Evolutionary conservation across 1,284 basidiomycete species (phyloP).

Genomic region (Acaromyces ingoldii): DNA sequence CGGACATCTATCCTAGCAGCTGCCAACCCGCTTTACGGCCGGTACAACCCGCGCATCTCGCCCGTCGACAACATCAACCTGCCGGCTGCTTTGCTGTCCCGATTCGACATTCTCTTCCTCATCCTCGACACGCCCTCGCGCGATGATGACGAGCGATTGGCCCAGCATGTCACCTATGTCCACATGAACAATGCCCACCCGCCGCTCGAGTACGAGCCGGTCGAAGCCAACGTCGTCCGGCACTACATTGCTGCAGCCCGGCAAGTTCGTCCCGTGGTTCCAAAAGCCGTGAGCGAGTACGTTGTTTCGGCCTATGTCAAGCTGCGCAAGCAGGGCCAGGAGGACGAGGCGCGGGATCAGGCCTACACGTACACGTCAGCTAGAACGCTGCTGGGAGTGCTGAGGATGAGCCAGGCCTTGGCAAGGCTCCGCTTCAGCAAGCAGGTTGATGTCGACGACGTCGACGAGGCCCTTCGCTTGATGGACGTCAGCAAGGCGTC

Average conservation of each 20-base stretch:
- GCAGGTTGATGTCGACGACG: conserved; percentile 75
- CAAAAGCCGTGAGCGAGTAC: conserved; percentile 79
- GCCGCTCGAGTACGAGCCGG: conserved; percentile 62
- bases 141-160: conserved; percentile 91
- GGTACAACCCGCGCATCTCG: conserved; percentile 94
- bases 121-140: conserved; percentile 91
- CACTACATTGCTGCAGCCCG: conserved; percentile 96
- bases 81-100: conserved; percentile 87
- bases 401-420: conserved; percentile 89
- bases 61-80: conserved; percentile 99
- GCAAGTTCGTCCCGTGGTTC: conserved; percentile 78
- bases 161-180: conserved; percentile 94
- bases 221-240: conserved; percentile 82
- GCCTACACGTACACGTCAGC: conserved; percentile 93
- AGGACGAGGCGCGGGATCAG: conserved; percentile 82
- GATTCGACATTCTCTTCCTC: conserved; percentile 94
- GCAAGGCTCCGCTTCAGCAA: conserved; percentile 82
- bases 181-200: conserved; percentile 95
- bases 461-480: conserved; percentile 91
- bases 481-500: conserved; percentile 93
- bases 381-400: conserved; percentile 86
- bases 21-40: conserved; percentile 94
- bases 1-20: conserved; percentile 96
- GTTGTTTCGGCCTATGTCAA: conserved; percentile 93
- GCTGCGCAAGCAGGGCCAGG: conserved; percentile 83